Base-by-base conservation (phyloP, 768 basidiomycete genomes). In the Glaciozyma antarctica region DNA sequence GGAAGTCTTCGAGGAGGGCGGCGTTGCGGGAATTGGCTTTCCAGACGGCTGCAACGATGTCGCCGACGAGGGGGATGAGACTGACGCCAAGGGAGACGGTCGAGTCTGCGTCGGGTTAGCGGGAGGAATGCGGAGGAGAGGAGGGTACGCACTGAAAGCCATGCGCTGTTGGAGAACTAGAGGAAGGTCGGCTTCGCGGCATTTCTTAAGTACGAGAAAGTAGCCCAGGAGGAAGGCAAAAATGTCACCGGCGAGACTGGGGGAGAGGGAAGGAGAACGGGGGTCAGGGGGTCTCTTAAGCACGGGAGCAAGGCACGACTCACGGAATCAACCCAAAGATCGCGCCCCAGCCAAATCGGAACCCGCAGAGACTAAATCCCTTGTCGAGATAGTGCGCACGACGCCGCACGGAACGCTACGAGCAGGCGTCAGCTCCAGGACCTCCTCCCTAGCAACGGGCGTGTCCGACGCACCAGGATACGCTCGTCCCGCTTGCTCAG, bases 1-100 rank as follows among this genome's bases (percentile, higher is more conserved):
- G 77, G 76, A 83, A 91, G 75, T 91, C 89, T 73, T 93, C 90
- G 55, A 97, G 80, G 56, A 95, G 78, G 8, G 62, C 65, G 2
- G 62, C 62, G 82, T 97, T 95, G 66, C 93, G 81, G 21, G 85
- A 87, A 76, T 97, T 97, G 24, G 90, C 85, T 75, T 91, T 93
- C 81, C 80, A 94, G 4, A 82, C 76, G 13, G 68, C 68, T 44
- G 92, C 77, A 2, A 85, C 73, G 32, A 95, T 70, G 76, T 92
- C 89, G 5, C 92, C 92, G 4, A 83, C 79, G 51, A 87, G 61
- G 0, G 90, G 90, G 5, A 93, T 73, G 54, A 85, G 74, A 1
- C 73, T 87, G 17, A 88, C 78, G 0, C 78, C 79, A 8, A 83
- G 84, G 15, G 86, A 85, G 28, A 91, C 76, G 19, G 81, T 80